phyloP scores from a whole-genome alignment of 2,329 filamentous ascomycete genomes.

The Penicillium frequentans region DNA sequence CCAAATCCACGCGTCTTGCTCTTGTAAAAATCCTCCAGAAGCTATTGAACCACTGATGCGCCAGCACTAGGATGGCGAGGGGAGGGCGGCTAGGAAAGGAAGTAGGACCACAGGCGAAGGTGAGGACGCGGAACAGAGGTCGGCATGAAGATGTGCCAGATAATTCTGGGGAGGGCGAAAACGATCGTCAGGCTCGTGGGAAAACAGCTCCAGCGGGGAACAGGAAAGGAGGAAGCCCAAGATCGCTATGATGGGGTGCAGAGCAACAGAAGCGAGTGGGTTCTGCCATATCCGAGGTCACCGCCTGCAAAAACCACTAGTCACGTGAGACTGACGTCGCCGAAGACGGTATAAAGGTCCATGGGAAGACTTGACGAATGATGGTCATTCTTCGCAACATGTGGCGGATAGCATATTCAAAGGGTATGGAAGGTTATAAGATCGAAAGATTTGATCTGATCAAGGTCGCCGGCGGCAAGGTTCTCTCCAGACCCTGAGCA shows the following conservation, averaged over 20 bases:
- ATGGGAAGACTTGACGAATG: neutral
- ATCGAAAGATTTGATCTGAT: neutral
- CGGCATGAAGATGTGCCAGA: slow-evolving; percentile 31
- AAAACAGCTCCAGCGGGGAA: slow-evolving; percentile 12
- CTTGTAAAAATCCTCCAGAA: slow-evolving; percentile 8
- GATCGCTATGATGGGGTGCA: slow-evolving; percentile 25
- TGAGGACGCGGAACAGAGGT: slow-evolving; percentile 26
- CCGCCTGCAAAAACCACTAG: slow-evolving; percentile 21
- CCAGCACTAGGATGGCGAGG: slow-evolving; percentile 22
- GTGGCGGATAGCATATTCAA: neutral
- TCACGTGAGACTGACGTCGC: slow-evolving; percentile 26
- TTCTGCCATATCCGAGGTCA: slow-evolving; percentile 25
- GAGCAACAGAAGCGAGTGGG: slow-evolving; percentile 27
- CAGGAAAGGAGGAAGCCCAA: slow-evolving; percentile 16
- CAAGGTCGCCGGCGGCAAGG: neutral
- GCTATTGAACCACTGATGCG: slow-evolving; percentile 18
- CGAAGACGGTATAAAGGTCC: slow-evolving; percentile 6
- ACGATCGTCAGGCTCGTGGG: slow-evolving; percentile 16
- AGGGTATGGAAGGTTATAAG: neutral
- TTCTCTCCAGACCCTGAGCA: neutral
- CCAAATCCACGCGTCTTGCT: slow-evolving; percentile 15
- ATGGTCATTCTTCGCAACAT: neutral
- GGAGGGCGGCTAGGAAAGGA: slow-evolving; percentile 33
- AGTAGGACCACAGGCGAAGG: slow-evolving; percentile 34
- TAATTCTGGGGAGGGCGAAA: slow-evolving; percentile 9